Percentiles rank a stretch among this genome's conserved stretches.
Conservation (phyloP, 441 rosid genomes). For the Erodium moschatum region DNA sequence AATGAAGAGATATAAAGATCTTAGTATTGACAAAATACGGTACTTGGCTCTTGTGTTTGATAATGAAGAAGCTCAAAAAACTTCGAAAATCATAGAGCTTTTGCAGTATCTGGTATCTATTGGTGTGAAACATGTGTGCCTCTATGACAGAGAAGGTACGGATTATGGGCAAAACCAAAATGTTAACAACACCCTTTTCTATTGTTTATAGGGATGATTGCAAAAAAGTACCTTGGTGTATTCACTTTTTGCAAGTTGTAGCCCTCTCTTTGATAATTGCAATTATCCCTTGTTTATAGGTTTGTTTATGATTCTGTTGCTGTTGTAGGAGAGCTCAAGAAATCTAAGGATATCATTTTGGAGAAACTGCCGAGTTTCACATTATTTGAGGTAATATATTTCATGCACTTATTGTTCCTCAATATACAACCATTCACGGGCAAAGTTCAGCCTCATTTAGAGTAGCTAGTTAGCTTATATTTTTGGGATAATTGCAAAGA, state of each 20-base stretch:
- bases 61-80: constrained; percentile 50
- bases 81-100: constrained; percentile 41
- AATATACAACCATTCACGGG: not conserved
- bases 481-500: too few relatives aligned
- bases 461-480: not conserved
- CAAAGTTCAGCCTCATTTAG: not conserved
- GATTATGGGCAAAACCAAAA: not conserved
- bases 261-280: too few relatives aligned
- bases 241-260: too few relatives aligned
- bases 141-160: constrained; percentile 69
- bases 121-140: constrained; percentile 59
- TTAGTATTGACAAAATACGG: constrained; percentile 41
- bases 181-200: not conserved
- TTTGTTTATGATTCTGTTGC: constrained; percentile 12
- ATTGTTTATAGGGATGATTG: too few relatives aligned
- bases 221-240: too few relatives aligned
- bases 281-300: too few relatives aligned
- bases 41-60: constrained; percentile 62
- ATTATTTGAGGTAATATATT: constrained; percentile 38
- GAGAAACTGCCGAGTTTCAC: constrained; percentile 32
- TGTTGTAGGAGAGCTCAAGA: constrained; percentile 62
- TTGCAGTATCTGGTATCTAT: constrained; percentile 47
- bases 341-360: constrained; percentile 50
- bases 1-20: constrained; percentile 33
- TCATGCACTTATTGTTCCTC: not conserved